These are phyloP conservation scores for cucumber (Cucumis sativus) DNA, from an alignment of 306 rosid genomes.

Conservation along the genomic window DNA sequence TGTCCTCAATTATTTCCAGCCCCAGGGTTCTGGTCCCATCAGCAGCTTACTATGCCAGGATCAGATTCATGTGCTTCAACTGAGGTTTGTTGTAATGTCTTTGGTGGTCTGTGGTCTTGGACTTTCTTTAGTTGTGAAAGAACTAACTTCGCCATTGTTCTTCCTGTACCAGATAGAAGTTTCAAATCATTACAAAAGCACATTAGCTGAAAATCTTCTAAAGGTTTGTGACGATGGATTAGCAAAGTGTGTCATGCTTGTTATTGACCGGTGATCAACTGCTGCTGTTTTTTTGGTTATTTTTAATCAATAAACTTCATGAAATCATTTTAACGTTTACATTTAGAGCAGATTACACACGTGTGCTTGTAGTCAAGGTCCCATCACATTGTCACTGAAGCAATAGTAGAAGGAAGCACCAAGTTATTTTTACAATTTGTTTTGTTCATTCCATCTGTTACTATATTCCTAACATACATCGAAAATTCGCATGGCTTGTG, in stretches of 20 bases:
- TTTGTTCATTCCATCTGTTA: background rate
- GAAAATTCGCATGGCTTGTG: background rate
- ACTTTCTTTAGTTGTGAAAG: background rate
- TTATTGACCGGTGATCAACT: background rate
- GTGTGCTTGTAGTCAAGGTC: background rate
- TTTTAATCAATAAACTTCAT: background rate
- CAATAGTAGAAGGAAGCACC: background rate
- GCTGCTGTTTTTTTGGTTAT: background rate
- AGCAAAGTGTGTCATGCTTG: background rate
- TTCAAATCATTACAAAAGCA: conserved; percentile 30
- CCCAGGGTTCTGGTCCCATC: conserved; percentile 63
- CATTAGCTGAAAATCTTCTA: conserved; percentile 70
- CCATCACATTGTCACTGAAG: background rate
- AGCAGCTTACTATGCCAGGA: conserved; percentile 25
- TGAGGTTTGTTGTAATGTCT: conserved; percentile 59
- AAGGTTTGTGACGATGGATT: conserved; percentile 42
- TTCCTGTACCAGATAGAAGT: conserved; percentile 37
- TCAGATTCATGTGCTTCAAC: conserved; percentile 31
- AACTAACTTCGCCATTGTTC: background rate
- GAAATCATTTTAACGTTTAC: background rate
- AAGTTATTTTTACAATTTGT: background rate
- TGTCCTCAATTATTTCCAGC: conserved; percentile 96
- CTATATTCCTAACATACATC: background rate
- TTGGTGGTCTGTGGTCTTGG: conserved; percentile 2
- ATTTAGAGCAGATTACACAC: background rate